Evolutionary conservation across 768 basidiomycete species (phyloP).

Genomic region (Cystobasidium tubakii): DNA sequence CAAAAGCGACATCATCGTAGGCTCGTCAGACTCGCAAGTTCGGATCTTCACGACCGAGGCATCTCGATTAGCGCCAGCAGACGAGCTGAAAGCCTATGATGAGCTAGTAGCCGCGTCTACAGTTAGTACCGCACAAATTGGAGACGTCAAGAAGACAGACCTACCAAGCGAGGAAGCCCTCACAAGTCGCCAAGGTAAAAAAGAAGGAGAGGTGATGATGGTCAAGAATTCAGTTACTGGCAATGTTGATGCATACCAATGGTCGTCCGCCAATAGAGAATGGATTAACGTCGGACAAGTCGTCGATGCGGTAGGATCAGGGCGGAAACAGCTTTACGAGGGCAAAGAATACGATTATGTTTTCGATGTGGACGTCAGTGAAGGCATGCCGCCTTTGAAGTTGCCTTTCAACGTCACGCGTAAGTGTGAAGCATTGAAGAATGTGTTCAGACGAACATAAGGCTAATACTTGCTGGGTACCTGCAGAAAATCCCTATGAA

Average conservation of each 20-base stretch:
- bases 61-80: constrained; percentile 60
- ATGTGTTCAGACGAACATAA: too few relatives aligned
- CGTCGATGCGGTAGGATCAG: constrained; percentile 83
- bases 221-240: constrained; percentile 63
- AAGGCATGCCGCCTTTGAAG: constrained; percentile 85
- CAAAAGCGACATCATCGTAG: constrained; percentile 86
- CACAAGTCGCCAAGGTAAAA: constrained; percentile 61
- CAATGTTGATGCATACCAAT: constrained; percentile 88
- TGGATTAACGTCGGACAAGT: constrained; percentile 97
- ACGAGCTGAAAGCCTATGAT: constrained; percentile 55
- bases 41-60: constrained; percentile 70
- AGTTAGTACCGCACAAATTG: constrained; percentile 70
- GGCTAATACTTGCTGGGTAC: too few relatives aligned
- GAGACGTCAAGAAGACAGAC: constrained; percentile 87
- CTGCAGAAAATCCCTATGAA: constrained; percentile 75
- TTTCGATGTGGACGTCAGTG: constrained; percentile 95
- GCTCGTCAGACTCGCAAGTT: constrained; percentile 78
- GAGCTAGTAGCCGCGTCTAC: constrained; percentile 69
- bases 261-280: constrained; percentile 62
- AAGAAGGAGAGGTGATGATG: constrained; percentile 90
- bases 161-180: constrained; percentile 74
- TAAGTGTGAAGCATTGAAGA: constrained; percentile 8
- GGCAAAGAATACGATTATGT: constrained; percentile 98
- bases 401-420: constrained; percentile 75
- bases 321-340: constrained; percentile 81